These are phyloP conservation scores for Perilla frutescens DNA, from an alignment of 257 asterid species.

Conservation along the genomic window DNA sequence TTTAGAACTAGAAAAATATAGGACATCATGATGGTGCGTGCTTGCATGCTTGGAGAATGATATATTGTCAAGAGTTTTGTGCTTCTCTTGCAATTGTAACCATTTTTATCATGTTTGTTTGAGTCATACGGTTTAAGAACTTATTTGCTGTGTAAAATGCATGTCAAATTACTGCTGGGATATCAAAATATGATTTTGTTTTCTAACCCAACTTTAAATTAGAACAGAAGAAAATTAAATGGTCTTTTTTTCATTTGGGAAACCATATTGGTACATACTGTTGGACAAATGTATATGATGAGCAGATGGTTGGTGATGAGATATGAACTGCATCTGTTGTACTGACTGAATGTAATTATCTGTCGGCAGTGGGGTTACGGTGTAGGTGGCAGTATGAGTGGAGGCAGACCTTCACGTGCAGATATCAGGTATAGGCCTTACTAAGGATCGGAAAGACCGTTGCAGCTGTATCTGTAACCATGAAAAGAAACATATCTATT, in stretches of 20 bases:
- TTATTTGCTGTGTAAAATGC: not conserved
- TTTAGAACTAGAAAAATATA: not conserved
- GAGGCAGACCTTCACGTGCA: conserved; percentile 80
- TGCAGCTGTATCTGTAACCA: conserved; percentile 11
- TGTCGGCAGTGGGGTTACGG: conserved; percentile 92
- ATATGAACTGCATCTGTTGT: not conserved
- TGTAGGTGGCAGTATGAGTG: conserved; percentile 69
- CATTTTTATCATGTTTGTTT: not conserved
- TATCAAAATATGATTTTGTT: not conserved
- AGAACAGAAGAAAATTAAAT: not conserved
- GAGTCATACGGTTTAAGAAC: not conserved
- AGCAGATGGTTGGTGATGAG: not conserved
- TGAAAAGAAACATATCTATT: conserved; percentile 20
- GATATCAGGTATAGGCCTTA: conserved; percentile 92
- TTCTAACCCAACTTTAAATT: not conserved
- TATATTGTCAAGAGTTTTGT: not conserved
- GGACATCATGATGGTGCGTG: not conserved
- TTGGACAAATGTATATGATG: not conserved
- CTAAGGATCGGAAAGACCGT: conserved; percentile 35
- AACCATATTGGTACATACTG: not conserved
- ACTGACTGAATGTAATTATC: conserved; percentile 21
- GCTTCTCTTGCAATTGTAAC: not conserved
- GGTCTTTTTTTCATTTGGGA: not conserved
- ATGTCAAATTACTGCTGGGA: not conserved
- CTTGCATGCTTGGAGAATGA: not conserved